phyloP scores from a whole-genome alignment of 2,329 filamentous ascomycete species.

The Myriosclerotinia duriaeana region DNA sequence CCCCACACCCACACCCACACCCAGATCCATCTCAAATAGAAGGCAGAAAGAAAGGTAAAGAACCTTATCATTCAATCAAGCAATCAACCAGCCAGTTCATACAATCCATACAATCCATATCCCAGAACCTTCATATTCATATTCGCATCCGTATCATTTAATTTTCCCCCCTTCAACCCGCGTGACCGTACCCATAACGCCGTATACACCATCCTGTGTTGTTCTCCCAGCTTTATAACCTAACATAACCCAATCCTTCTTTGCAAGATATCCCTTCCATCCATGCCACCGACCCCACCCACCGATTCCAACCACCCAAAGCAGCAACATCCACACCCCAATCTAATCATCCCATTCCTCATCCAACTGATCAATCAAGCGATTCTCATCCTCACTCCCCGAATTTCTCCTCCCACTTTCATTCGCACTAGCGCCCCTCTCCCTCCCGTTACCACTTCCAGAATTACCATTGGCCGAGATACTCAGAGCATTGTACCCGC shows the following conservation, averaged over 20 bases:
- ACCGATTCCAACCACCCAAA: background rate
- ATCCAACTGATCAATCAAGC: constrained; percentile 91
- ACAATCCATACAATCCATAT: background rate
- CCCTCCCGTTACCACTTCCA: constrained; percentile 39
- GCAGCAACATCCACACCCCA: constrained; percentile 35
- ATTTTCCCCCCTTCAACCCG: background rate
- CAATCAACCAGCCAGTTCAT: no score
- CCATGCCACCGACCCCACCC: background rate
- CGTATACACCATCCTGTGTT: background rate
- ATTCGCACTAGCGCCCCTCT: constrained; percentile 7
- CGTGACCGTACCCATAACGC: background rate
- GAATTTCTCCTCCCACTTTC: constrained; percentile 12
- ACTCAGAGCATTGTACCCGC: constrained; percentile 67
- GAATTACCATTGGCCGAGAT: constrained; percentile 51
- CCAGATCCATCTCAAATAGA: background rate
- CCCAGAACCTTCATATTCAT: background rate
- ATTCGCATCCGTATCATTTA: background rate
- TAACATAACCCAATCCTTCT: background rate
- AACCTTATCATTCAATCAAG: background rate
- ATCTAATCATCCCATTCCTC: constrained; percentile 95
- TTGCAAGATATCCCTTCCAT: background rate
- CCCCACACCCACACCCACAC: background rate
- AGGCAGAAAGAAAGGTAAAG: background rate
- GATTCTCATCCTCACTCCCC: constrained; percentile 75
- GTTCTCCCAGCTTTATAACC: background rate